Evolutionary conservation across 2,329 filamentous ascomycete genomes (phyloP), one percentile per base, ranked within the genome.

Genomic region (Byssothecium circinans): DNA sequence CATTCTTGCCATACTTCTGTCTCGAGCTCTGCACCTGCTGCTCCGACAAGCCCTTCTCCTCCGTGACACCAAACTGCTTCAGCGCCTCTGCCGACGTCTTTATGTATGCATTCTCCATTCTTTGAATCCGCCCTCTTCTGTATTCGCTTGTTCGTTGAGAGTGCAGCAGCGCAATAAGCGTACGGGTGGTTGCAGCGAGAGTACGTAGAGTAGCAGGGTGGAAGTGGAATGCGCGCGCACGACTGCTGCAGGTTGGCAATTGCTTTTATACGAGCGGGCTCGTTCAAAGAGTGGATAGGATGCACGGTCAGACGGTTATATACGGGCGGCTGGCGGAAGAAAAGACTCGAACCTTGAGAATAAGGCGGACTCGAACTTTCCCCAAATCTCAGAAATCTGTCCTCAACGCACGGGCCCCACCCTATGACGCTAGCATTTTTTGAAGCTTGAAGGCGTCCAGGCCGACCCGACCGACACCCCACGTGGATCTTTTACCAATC

Each of bases 41-140:
- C 45, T 74, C 72, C 29, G 77, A 77, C 19, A 83, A 65, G 49
- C 81, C 81, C 42, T 70, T 65, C 38, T 71, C 59, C 65, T 82
- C 78, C 18, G 72, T 68, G 45, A 81, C 79, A 53, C 74, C 58
- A 62, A 83, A 82, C 54, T 79, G 70, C 53, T 72, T 69, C 53
- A 83, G 74, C 61, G 75, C 75, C 57, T 82, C 76, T 39, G 69
- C 67, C 41, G 76, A 69, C 53, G 77, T 73, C 59, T 69, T 72
- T 35, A 76, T 70, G 60, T 77, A 82, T 30, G 80, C 74, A 64
- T 77, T 75, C 60, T 82, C 79, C 80, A 82, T 82, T 46, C 58
- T 56, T 45, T 18, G 12, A 14, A 15, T 18, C 17, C 32, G 14
- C n/a, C n/a, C n/a, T n/a, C n/a, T n/a, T n/a, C n/a, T n/a, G n/a